Evolutionary conservation across 129 eudicot species (phyloP), one percentile per base, ranked within the genome.

Genomic region (Pseudognaphalium luteoalbum): DNA sequence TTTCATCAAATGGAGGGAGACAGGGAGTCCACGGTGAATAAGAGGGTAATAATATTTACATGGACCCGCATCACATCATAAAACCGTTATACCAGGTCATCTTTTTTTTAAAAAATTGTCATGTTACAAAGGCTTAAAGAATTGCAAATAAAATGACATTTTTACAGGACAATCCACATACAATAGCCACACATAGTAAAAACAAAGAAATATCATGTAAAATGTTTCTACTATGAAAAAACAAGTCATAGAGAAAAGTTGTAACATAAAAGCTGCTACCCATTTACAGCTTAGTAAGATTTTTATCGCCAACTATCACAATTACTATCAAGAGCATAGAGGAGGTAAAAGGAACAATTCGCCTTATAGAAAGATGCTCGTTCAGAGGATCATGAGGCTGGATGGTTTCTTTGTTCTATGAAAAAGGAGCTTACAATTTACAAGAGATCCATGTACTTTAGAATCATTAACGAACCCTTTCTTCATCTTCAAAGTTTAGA

Each of bases 401-500:
- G 62, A 21, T 37, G 20, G 60, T 54, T 72, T 66, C 59, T 65
- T 73, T 54, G 74, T 73, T 66, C 72, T 66, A 64, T 22, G 68
- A 65, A 64, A 39, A 68, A 16, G 34, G 70, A 28, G 75, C 72
- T 68, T 52, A 79, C 78, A 84, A 85, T 83, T 71, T 87, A 87
- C 87, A 85, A 51, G 78, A 80, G 17, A 75, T 66, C 20, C 62
- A 37, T 2, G 41, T 67, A 51, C 73, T 2, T 44, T 12, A 60
- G 12, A 28, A n/a, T 68, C 70, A 73, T 39, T 79, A 77, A 56
- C 71, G 86, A 50, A 65, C 85, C 88, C 85, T 85, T 41, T 87
- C 92, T 63, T 87, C 87, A 47, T 90, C 96, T 35, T 93, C 96
- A 58, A 93, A 88, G 76, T 78, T 85, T 76, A 93, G 84, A 71